Conservation (phyloP, 2,329 filamentous ascomycete genomes). For the Pseudogymnoascus sp. region DNA sequence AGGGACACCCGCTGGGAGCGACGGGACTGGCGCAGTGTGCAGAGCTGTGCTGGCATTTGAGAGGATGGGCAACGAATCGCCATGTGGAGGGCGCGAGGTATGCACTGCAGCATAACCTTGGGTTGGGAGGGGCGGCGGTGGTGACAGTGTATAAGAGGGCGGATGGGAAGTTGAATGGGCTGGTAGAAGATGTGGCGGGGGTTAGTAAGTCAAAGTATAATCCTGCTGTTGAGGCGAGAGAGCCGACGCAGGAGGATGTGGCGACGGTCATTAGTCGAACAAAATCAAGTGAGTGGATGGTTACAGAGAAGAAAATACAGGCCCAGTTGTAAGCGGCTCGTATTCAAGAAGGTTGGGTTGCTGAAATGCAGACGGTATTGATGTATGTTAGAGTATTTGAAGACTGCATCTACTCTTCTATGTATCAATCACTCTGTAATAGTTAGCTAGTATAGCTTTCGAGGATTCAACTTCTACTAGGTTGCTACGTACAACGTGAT, state of each 20-base stretch:
- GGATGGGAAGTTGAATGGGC: conserved; percentile 58
- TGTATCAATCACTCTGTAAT: no score
- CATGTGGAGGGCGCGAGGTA: conserved; percentile 57
- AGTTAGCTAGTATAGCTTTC: no score
- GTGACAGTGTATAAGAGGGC: conserved; percentile 78
- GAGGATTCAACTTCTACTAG: no score
- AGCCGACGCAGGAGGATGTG: conserved; percentile 53
- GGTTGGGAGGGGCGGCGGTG: conserved; percentile 81
- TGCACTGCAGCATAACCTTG: conserved; percentile 84
- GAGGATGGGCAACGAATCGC: conserved; percentile 92
- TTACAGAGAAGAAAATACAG: not conserved
- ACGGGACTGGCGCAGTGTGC: conserved; percentile 91
- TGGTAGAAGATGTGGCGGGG: conserved; percentile 55
- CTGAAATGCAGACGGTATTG: no score
- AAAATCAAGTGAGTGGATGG: not conserved
- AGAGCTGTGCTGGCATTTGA: conserved; percentile 85
- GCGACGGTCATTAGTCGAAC: not conserved
- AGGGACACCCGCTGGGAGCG: conserved; percentile 85
- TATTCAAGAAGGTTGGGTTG: not conserved
- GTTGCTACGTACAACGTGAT: no score
- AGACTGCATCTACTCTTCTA: no score
- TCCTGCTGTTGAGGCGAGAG: conserved; percentile 76
- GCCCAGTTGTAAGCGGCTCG: not conserved
- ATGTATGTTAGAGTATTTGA: no score
- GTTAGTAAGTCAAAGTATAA: conserved; percentile 72